These are phyloP conservation scores for Trichoderma simmonsii DNA, from an alignment of 2,329 filamentous ascomycete genomes.

Conservation along the genomic window DNA sequence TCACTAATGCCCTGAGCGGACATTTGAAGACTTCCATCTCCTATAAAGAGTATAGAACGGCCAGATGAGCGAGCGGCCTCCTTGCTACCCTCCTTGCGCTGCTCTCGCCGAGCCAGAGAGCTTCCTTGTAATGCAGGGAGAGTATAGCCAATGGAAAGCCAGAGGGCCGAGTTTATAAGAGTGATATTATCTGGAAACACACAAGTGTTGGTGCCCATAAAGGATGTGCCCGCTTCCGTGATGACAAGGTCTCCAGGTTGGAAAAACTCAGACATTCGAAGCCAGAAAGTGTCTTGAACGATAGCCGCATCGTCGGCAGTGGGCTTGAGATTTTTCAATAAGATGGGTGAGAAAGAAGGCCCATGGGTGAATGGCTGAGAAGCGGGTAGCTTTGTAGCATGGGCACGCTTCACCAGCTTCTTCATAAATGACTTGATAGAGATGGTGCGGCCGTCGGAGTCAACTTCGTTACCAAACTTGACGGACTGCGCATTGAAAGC, in stretches of 20 bases:
- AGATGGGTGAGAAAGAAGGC: conserved; percentile 26
- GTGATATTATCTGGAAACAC: conserved; percentile 46
- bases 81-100: not conserved
- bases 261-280: conserved; percentile 44
- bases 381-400: conserved; percentile 22
- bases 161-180: conserved; percentile 51
- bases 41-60: conserved; percentile 55
- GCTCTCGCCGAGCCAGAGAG: conserved; percentile 51
- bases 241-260: conserved; percentile 53
- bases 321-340: not conserved
- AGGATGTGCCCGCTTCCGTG: conserved; percentile 56
- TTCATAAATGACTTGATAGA: conserved; percentile 25
- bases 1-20: conserved; percentile 64
- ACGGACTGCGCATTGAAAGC: conserved; percentile 24
- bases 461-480: not conserved
- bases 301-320: conserved; percentile 34
- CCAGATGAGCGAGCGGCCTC: conserved; percentile 16
- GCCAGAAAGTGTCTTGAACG: conserved; percentile 49
- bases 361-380: conserved; percentile 27
- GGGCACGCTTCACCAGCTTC: conserved; percentile 31
- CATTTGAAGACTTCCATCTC: conserved; percentile 64
- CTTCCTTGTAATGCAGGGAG: conserved; percentile 55
- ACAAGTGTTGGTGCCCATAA: conserved; percentile 51
- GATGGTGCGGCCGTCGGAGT: conserved; percentile 29
- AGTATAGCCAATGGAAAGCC: conserved; percentile 61